Percentiles rank a stretch among this genome's conserved stretches.
Evolutionary conservation across 352 stramenopile genomes (phyloP).

Genomic region (Bremia lactucae): DNA sequence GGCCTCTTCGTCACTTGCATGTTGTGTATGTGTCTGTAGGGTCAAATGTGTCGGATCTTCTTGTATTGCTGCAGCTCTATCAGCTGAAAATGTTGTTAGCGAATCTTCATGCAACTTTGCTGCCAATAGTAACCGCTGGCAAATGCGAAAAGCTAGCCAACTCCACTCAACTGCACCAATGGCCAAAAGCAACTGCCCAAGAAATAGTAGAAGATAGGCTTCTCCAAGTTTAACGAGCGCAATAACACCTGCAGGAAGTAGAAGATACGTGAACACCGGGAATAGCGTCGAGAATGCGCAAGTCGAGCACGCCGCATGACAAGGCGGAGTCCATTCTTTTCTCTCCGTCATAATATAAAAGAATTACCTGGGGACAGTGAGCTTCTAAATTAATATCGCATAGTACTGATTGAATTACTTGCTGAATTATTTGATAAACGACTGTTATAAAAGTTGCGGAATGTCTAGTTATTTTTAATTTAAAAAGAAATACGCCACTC

Average conservation of each 20-base stretch:
- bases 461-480: no score
- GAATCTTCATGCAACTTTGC: constrained; percentile 13
- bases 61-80: neutral
- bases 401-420: no score
- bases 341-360: constrained; percentile 22
- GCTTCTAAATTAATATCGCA: no score
- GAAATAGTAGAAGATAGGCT: constrained; percentile 31
- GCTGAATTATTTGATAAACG: no score
- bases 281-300: constrained; percentile 15
- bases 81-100: neutral
- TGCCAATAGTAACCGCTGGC: constrained; percentile 29
- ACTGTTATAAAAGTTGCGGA: no score
- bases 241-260: constrained; percentile 23
- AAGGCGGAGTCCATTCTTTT: constrained; percentile 20
- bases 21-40: constrained; percentile 2
- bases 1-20: constrained; percentile 4
- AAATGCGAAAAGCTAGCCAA: constrained; percentile 39
- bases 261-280: constrained; percentile 18
- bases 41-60: neutral
- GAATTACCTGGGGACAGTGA: no score
- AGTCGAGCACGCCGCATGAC: constrained; percentile 16
- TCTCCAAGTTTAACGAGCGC: constrained; percentile 26
- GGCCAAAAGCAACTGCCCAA: constrained; percentile 27
- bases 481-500: no score
- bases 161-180: constrained; percentile 36